Evolutionary conservation across 2,329 filamentous ascomycete genomes (phyloP), one percentile per base, ranked within the genome.

Genomic region (Neonectria coccinea): DNA sequence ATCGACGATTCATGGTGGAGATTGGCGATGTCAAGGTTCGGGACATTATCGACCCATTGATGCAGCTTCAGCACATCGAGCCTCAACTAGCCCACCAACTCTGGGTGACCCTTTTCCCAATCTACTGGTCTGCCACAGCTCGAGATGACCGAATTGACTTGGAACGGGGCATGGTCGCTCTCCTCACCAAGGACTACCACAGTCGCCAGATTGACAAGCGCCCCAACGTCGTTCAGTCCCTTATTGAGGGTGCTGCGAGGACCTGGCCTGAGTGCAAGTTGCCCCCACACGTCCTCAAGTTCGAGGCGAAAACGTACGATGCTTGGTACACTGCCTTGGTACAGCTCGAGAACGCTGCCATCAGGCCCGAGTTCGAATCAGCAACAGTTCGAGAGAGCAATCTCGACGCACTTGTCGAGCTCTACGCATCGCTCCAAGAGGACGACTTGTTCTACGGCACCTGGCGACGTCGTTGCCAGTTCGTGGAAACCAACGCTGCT

Each of bases 381-480:
- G 83, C 92, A 1, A 89, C 88, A 48, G 91, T 97, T 20, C 88
- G 94, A 33, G 97, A 99, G 78, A 98, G 95, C 80, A 98, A 97
- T 70, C 86, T 98, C 5, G 96, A 99, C 79, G 96, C 96, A 0
- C 83, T 99, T n/a, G 89, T 97, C 9, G 95, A 98, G 75, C 85
- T 98, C 3, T 99, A 99, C 75, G 89, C 94, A 6, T 89, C 90
- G 1, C 83, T 99, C 14, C 92, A 97, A 74, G 97, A 99, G 77
- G 94, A 98, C 55, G 96, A 99, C 76, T 84, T 99, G 52, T 99
- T 98, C 78, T 98, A 99, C 69, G 96, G 96, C 9, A 97, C 94
- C 0, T 99, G 96, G 96, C 90, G 96, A 64, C 89, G 96, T 61
- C 90, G 96, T 50, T 97, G 94, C 77, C 93, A 97, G 70, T 99